A percentile compares a stretch with the other conserved stretches of the same genome.
phyloP scores from a whole-genome alignment of 306 rosid species.

The Sicyos baderoa region DNA sequence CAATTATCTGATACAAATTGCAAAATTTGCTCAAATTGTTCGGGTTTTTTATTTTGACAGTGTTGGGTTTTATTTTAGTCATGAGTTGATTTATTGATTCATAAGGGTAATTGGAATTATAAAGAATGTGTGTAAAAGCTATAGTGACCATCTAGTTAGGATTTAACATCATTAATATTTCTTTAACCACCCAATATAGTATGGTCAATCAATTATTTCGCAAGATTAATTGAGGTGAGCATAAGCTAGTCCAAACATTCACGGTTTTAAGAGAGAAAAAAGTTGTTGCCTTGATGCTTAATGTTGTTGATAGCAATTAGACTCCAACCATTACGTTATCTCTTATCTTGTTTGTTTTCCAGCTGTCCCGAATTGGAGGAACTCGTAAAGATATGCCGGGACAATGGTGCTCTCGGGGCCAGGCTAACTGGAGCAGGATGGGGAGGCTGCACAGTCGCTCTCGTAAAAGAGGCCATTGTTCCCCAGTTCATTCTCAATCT shows the following conservation, averaged over 20 bases:
- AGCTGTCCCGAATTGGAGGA: conserved; percentile 98
- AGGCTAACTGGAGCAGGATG: conserved; percentile 99
- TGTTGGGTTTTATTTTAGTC: background rate
- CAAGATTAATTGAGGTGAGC: too few relatives aligned
- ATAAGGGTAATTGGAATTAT: too few relatives aligned
- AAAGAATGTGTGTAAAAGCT: too few relatives aligned
- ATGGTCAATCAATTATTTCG: too few relatives aligned
- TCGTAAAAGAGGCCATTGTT: conserved; percentile 81
- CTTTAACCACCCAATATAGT: too few relatives aligned
- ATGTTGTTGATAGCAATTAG: background rate
- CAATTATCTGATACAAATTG: background rate
- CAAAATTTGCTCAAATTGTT: background rate
- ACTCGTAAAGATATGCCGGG: conserved; percentile 55
- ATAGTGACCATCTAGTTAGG: too few relatives aligned
- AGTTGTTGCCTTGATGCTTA: background rate
- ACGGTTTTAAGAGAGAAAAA: too few relatives aligned
- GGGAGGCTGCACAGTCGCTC: conserved; percentile 96
- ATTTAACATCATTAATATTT: too few relatives aligned
- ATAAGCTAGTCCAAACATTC: too few relatives aligned
- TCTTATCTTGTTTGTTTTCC: conserved; percentile 17
- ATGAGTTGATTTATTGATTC: too few relatives aligned
- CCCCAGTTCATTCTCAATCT: conserved; percentile 52
- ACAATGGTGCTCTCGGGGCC: conserved; percentile 78
- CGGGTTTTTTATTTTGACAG: too few relatives aligned
- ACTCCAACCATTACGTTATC: too few relatives aligned